phyloP scores from a whole-genome alignment of 306 rosid species.

The Fragaria iinumae region DNA sequence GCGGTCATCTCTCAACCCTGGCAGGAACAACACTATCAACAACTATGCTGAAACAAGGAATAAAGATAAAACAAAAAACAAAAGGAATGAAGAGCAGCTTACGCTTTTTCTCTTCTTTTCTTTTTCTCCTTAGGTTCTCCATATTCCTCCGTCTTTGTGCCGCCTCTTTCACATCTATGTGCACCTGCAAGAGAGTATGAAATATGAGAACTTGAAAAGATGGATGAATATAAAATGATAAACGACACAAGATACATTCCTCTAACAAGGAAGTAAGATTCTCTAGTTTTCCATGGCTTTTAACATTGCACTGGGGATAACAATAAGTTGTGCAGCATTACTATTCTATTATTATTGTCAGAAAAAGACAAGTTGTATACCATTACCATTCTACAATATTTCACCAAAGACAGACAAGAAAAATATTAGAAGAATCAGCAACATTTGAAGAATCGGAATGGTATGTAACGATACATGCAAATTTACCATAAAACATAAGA shows the following conservation, averaged over 20 bases:
- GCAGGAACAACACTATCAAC: slow-evolving; percentile 21
- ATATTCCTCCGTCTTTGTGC: slow-evolving; percentile 48
- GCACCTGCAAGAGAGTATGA: slow-evolving; percentile 48
- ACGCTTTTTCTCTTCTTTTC: slow-evolving; percentile 85
- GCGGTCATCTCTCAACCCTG: slow-evolving; percentile 74
- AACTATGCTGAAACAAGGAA: background rate
- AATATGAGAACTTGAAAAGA: background rate
- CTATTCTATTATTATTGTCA: background rate
- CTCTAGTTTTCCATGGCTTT: background rate
- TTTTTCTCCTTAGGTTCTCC: slow-evolving; percentile 54
- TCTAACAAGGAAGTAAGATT: background rate
- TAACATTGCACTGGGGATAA: background rate
- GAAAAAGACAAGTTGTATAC: background rate
- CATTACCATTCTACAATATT: background rate
- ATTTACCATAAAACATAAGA: background rate
- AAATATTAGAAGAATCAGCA: background rate
- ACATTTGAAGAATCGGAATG: background rate
- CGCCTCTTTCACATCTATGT: slow-evolving; percentile 53
- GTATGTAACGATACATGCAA: background rate
- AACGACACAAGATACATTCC: too few species aligned
- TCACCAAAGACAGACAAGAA: background rate
- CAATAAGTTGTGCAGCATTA: background rate
- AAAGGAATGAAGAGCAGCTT: slow-evolving; percentile 10
- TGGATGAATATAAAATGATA: background rate
- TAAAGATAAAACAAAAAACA: background rate